Conservation (phyloP, 768 basidiomycete species). For the Trametes punicea region DNA sequence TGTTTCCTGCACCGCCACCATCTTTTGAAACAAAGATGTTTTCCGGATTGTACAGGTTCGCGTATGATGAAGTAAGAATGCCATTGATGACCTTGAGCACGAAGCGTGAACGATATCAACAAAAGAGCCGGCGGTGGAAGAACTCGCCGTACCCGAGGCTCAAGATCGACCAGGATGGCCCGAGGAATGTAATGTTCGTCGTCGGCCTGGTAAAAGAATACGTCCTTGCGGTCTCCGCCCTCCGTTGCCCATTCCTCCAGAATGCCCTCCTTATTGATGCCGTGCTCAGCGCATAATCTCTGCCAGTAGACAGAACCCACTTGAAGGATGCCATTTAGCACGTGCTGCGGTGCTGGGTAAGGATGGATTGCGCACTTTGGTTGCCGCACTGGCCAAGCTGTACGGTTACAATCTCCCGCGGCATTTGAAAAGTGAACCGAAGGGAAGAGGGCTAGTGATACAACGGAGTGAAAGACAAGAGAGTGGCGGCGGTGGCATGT, state of each 20-base stretch:
- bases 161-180: constrained; percentile 93
- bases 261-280: constrained; percentile 92
- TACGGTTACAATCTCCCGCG: constrained; percentile 79
- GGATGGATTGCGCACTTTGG: constrained; percentile 58
- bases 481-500: neutral
- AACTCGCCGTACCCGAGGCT: constrained; percentile 73
- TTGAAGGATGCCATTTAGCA: constrained; percentile 34
- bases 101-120: neutral
- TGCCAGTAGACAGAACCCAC: constrained; percentile 99
- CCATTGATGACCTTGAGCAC: constrained; percentile 85
- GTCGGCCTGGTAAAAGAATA: constrained; percentile 99
- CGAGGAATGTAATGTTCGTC: constrained; percentile 99
- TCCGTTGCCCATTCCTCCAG: constrained; percentile 97
- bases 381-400: constrained; percentile 93
- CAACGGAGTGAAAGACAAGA: neutral
- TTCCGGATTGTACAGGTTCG: constrained; percentile 93
- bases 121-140: neutral
- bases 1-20: constrained; percentile 98
- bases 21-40: constrained; percentile 96
- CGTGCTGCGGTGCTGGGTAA: constrained; percentile 14
- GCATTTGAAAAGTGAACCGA: constrained; percentile 43
- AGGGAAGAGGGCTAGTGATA: constrained; percentile 1
- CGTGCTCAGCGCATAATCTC: constrained; percentile 96
- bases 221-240: constrained; percentile 95
- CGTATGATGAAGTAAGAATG: constrained; percentile 85